Conservation (phyloP, 2,329 filamentous ascomycete genomes). For the Ceratocystis alfenasii region DNA sequence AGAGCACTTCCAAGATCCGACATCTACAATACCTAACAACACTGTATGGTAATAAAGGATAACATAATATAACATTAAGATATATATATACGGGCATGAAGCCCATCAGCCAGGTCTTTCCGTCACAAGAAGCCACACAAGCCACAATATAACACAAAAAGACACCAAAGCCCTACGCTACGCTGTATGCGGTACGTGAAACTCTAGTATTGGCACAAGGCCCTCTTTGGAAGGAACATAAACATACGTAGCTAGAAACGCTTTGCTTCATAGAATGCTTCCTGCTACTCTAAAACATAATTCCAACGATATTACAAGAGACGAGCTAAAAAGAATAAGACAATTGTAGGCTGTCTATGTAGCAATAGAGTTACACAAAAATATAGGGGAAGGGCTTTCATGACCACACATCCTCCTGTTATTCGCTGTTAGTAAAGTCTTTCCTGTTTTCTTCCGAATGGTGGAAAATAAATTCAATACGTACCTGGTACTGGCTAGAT, state of each 20-base stretch:
- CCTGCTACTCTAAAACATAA: background rate
- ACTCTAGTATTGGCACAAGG: background rate
- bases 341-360: conserved; percentile 16
- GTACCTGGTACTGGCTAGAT: conserved; percentile 88
- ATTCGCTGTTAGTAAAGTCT: conserved; percentile 8
- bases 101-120: background rate
- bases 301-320: no score
- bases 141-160: background rate
- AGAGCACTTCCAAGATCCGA: background rate
- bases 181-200: background rate
- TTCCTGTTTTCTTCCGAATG: background rate
- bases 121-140: background rate
- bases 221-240: background rate
- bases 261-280: background rate
- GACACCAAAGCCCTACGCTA: background rate
- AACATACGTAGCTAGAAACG: background rate
- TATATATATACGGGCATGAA: no score
- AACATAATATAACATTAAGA: no score
- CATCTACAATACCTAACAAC: no score
- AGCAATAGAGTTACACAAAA: conserved; percentile 10
- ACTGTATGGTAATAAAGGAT: no score
- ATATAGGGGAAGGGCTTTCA: conserved; percentile 29
- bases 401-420: conserved; percentile 61
- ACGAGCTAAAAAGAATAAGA: conserved; percentile 20
- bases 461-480: conserved; percentile 25